Evolutionary conservation across 768 basidiomycete species (phyloP), one percentile per base, ranked within the genome.

Genomic region (Nidularia pulvinata): DNA sequence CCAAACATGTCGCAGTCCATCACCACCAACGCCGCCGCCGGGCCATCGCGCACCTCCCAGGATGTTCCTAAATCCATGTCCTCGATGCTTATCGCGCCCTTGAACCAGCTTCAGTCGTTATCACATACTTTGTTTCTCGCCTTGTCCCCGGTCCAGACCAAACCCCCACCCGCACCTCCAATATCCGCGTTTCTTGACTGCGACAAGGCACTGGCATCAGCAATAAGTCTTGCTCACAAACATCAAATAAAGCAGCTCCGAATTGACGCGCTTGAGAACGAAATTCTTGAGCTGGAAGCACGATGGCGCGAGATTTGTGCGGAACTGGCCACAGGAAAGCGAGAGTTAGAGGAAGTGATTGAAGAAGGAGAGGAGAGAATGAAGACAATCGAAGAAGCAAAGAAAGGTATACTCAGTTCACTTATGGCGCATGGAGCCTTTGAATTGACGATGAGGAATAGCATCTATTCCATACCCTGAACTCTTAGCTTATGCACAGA

Each of bases 381-480:
- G 1, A 80, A 81, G 50, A 82, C 86, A 1, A 89, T 93, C 53
- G 82, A 84, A 50, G 77, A 83, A 44, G 89, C 91, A 0, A 85
- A 83, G 65, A 79, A 83, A 66, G 88, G 92, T 90, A 77, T 60
- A 9, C 33, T 30, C 37, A 44, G 50, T 11, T 22, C 13, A n/a
- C n/a, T 7, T 11, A 49, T 30, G 10, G 45, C 13, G 22, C 33
- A 16, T 49, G 9, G 33, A 19, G 22, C 32, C 3, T 13, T 16
- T 34, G 25, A 33, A 50, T 33, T 46, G 16, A 33, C 51, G 54
- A 36, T 52, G n/a, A 25, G 25, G 25, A 25, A 16, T 46, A 94
- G 91, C 84, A 6, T 77, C 91, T 9, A 86, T 93, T 54, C 88
- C 89, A 3, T 92, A 92, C 63, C 88, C 90, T 3, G 90, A 92